phyloP scores from a whole-genome alignment of 805 yeast genomes.

The Komagataella phaffii region DNA sequence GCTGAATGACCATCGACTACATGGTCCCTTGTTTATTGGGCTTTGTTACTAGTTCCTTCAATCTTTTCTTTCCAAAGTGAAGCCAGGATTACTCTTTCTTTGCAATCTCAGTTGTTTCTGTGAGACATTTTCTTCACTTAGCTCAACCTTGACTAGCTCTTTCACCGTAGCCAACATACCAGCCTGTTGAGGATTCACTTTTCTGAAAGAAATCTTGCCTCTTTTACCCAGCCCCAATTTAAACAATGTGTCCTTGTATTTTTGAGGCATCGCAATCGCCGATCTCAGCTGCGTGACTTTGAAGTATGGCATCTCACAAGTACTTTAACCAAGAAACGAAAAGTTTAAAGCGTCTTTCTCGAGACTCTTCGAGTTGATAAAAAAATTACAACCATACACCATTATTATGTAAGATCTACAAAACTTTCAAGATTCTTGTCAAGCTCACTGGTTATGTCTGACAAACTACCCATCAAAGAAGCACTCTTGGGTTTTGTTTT shows the following conservation, averaged over 20 bases:
- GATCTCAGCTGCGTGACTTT: constrained; percentile 72
- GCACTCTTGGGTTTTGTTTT: background rate
- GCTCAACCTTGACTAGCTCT: constrained; percentile 74
- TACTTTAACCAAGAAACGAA: background rate
- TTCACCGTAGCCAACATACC: constrained; percentile 76
- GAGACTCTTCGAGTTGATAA: background rate
- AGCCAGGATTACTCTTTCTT: constrained; percentile 59
- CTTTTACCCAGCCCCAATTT: constrained; percentile 67
- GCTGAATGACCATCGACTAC: background rate
- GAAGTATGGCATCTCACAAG: constrained; percentile 14
- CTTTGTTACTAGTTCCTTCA: background rate
- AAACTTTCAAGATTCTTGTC: background rate
- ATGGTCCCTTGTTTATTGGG: background rate
- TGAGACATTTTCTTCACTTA: constrained; percentile 41
- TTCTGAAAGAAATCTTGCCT: constrained; percentile 61
- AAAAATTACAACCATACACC: background rate
- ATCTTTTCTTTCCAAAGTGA: constrained; percentile 24
- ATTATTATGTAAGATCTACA: background rate
- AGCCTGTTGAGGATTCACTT: constrained; percentile 67
- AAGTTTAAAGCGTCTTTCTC: background rate
- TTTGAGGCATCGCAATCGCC: constrained; percentile 71
- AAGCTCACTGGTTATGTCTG: background rate
- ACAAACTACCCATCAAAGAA: background rate
- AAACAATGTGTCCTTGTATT: constrained; percentile 47
- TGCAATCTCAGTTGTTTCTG: constrained; percentile 35